Conservation (phyloP, 1,284 basidiomycete species). For the Pseudozyma pruni region DNA sequence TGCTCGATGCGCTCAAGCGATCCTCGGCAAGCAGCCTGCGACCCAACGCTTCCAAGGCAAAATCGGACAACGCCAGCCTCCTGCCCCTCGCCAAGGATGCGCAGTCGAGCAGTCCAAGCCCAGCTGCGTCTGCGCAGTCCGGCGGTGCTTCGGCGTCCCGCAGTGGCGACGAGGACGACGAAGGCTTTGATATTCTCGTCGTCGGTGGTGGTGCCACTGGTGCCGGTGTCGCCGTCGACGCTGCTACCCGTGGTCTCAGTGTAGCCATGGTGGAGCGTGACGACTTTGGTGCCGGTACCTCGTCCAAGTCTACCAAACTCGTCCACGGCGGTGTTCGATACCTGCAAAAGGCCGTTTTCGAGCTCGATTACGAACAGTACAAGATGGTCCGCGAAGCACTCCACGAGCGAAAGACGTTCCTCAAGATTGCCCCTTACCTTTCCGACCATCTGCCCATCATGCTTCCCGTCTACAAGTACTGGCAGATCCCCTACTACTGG, state of each 20-base stretch:
- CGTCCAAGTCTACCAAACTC: slow-evolving; percentile 96
- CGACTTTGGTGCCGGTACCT: slow-evolving; percentile 90
- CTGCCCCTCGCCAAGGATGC: slow-evolving; percentile 48
- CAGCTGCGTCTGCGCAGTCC: slow-evolving; percentile 50
- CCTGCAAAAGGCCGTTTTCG: slow-evolving; percentile 93
- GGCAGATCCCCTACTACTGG: slow-evolving; percentile 97
- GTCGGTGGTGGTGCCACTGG: slow-evolving; percentile 93
- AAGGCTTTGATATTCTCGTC: slow-evolving; percentile 76
- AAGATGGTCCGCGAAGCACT: slow-evolving; percentile 94
- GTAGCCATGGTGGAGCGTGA: slow-evolving; percentile 93
- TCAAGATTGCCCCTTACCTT: slow-evolving; percentile 95
- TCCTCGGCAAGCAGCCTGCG: slow-evolving; percentile 58
- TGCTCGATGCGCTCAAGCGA: slow-evolving; percentile 65
- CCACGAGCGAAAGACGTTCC: slow-evolving; percentile 90
- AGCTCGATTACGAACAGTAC: slow-evolving; percentile 87
- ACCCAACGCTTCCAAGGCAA: slow-evolving; percentile 48
- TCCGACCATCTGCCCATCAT: slow-evolving; percentile 92
- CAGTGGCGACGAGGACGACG: slow-evolving; percentile 49
- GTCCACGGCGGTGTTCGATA: slow-evolving; percentile 98
- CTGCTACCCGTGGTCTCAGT: slow-evolving; percentile 87
- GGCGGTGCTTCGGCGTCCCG: slow-evolving; percentile 24
- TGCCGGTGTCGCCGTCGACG: slow-evolving; percentile 92
- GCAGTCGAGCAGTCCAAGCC: slow-evolving; percentile 56
- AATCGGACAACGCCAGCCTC: slow-evolving; percentile 48
- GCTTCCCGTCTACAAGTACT: slow-evolving; percentile 88